Evolutionary conservation across 345 rosid genomes (phyloP), one percentile per base, ranked within the genome.

Genomic region (Corchorus olitorius): DNA sequence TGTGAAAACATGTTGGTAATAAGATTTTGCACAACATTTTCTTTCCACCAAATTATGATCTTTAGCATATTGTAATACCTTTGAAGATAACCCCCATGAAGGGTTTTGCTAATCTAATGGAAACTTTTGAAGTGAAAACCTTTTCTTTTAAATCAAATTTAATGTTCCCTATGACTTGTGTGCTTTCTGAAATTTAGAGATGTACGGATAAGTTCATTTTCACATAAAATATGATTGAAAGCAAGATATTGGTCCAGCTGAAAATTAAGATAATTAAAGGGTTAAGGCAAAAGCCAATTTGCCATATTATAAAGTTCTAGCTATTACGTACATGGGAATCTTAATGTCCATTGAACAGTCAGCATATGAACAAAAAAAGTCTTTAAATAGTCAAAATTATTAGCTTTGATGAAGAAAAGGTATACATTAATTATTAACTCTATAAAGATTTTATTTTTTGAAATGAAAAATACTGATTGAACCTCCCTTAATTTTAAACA

Each of bases 1-100:
- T 96, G 85, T 79, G 65, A 39, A 27, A 20, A 64, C 34, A 66
- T 12, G 6, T 50, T 17, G 34, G 50, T 16, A 15, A 75, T 16
- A 15, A 75, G 64, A 56, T 52, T 64, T 19, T 56, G 62, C 67
- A 20, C 15, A 19, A 8, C 16, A 65, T 65, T 55, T 41, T 43
- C 17, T 37, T 12, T 68, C 39, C 33, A 55, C 37, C 43, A 53
- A 41, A 27, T 27, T 27, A 39, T 76, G 33, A 56, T 34, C 59
- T 54, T 39, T 19, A 34, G 62, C 56, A 33, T 61, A 61, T 72
- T 74, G 52, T 8, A 22, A 17, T 45, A 4, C 56, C 27, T 14
- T 59, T 52, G 2, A 73, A 33, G 37, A 9, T 56, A 73, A 43
- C 33, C 72, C 43, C 60, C 50, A 16, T 70, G 4, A 50, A 15